phyloP scores from a whole-genome alignment of 2,329 filamentous ascomycete genomes.

The Fusarium illudens region DNA sequence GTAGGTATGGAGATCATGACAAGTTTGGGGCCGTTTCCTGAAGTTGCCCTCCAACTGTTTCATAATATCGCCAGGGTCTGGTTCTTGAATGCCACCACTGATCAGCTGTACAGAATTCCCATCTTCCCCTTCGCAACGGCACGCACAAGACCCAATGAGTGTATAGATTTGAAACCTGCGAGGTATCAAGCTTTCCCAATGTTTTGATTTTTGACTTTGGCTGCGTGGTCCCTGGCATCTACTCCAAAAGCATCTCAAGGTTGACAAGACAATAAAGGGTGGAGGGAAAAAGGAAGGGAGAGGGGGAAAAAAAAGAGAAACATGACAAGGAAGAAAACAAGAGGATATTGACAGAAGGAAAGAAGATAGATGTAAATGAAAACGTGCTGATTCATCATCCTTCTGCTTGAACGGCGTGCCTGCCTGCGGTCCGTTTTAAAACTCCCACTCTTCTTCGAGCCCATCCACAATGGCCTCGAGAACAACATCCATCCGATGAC shows the following conservation, averaged over 20 bases:
- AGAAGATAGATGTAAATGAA: conserved; percentile 9
- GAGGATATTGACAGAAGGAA: not conserved
- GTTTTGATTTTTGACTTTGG: conserved; percentile 9
- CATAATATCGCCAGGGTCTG: not conserved
- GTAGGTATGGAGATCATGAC: no score
- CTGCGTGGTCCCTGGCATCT: conserved; percentile 25
- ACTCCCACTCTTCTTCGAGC: conserved; percentile 8
- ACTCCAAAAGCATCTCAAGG: conserved; percentile 12
- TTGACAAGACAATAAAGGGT: not conserved
- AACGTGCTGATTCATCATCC: conserved; percentile 1
- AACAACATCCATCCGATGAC: conserved; percentile 1
- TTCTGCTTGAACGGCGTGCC: conserved; percentile 25
- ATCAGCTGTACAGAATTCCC: not conserved
- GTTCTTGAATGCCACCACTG: not conserved
- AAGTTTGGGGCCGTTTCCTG: not conserved
- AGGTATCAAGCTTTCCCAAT: not conserved
- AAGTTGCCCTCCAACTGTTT: not conserved
- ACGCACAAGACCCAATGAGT: not conserved
- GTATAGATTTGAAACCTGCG: not conserved
- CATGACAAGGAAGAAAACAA: not conserved
- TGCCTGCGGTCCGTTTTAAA: conserved; percentile 28
- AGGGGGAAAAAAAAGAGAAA: not conserved
- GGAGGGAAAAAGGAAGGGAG: conserved; percentile 1
- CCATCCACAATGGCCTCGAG: not conserved
- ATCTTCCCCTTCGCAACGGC: not conserved